Conservation (phyloP, 2,329 filamentous ascomycete genomes). For the Aspergillus neotritici region DNA sequence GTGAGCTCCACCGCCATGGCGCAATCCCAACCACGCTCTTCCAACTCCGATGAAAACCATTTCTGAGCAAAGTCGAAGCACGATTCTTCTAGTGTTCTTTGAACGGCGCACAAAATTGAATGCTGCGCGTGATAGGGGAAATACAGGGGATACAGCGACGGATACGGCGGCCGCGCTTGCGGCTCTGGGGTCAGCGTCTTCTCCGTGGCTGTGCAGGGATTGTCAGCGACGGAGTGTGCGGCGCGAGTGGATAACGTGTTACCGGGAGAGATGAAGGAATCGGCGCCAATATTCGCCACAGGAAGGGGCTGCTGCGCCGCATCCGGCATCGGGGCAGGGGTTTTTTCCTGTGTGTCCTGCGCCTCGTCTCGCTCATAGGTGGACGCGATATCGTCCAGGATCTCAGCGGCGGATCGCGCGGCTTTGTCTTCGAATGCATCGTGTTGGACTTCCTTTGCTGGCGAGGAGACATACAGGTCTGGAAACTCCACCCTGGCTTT, state of each 20-base stretch:
- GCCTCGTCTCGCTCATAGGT: background rate
- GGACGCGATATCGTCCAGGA: background rate
- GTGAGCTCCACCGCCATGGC: constrained; percentile 3
- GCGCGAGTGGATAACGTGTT: too few species aligned
- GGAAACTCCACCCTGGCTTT: constrained; percentile 1
- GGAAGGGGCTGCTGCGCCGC: background rate
- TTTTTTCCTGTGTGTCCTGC: background rate
- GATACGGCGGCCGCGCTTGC: too few species aligned
- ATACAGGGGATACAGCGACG: background rate
- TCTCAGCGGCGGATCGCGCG: background rate
- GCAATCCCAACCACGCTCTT: background rate
- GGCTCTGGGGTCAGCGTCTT: background rate
- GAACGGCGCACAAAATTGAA: background rate
- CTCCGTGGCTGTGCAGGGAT: background rate
- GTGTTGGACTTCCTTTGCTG: background rate
- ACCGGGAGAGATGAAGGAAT: too few species aligned
- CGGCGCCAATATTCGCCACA: too few species aligned
- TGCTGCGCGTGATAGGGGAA: constrained; percentile 6
- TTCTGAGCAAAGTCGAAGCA: constrained; percentile 1
- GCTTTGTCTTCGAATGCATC: background rate
- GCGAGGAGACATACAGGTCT: background rate
- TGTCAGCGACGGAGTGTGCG: too few species aligned
- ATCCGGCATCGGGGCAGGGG: background rate
- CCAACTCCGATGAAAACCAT: background rate
- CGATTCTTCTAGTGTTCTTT: constrained; percentile 1